phyloP scores from a whole-genome alignment of 495 filamentous ascomycete species.

The Halenospora varia region DNA sequence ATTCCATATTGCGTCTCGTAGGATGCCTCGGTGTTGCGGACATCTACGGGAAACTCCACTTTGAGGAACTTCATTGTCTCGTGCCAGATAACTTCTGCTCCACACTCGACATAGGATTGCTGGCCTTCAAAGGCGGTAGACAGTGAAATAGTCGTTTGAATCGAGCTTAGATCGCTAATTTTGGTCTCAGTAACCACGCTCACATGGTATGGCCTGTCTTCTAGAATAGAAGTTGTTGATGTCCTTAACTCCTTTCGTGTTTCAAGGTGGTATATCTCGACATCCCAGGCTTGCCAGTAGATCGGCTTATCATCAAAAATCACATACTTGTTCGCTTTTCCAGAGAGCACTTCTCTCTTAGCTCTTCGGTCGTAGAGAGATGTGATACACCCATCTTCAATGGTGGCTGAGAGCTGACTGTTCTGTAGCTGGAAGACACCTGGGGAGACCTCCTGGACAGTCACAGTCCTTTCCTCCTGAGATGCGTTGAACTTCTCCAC shows the following conservation, averaged over 20 bases:
- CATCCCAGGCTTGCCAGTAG: slow-evolving; percentile 99
- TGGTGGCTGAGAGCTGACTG: slow-evolving; percentile 61
- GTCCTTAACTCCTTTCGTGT: slow-evolving; percentile 71
- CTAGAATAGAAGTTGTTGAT: slow-evolving; percentile 59
- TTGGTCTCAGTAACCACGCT: slow-evolving; percentile 75
- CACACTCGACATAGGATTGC: slow-evolving; percentile 71
- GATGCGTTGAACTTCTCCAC: slow-evolving; percentile 45
- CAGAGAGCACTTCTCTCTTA: slow-evolving; percentile 71
- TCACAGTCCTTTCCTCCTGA: slow-evolving; percentile 44
- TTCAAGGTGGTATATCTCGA: slow-evolving; percentile 91
- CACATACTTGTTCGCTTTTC: slow-evolving; percentile 86
- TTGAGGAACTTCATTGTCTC: slow-evolving; percentile 98
- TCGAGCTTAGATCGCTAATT: slow-evolving; percentile 83
- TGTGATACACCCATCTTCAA: slow-evolving; percentile 71
- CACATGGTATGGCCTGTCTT: slow-evolving; percentile 66
- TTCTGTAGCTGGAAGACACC: slow-evolving; percentile 79
- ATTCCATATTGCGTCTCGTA: slow-evolving; percentile 96
- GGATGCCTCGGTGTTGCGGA: slow-evolving; percentile 87
- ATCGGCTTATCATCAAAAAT: slow-evolving; percentile 97
- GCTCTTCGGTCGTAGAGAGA: slow-evolving; percentile 71
- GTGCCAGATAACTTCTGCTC: slow-evolving; percentile 83
- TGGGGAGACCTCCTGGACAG: slow-evolving; percentile 57
- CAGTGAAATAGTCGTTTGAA: slow-evolving; percentile 82
- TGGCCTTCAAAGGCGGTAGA: slow-evolving; percentile 58
- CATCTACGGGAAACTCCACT: slow-evolving; percentile 94